Evolutionary conservation across 768 basidiomycete species (phyloP), one percentile per base, ranked within the genome.

Genomic region (Mycena amicta): DNA sequence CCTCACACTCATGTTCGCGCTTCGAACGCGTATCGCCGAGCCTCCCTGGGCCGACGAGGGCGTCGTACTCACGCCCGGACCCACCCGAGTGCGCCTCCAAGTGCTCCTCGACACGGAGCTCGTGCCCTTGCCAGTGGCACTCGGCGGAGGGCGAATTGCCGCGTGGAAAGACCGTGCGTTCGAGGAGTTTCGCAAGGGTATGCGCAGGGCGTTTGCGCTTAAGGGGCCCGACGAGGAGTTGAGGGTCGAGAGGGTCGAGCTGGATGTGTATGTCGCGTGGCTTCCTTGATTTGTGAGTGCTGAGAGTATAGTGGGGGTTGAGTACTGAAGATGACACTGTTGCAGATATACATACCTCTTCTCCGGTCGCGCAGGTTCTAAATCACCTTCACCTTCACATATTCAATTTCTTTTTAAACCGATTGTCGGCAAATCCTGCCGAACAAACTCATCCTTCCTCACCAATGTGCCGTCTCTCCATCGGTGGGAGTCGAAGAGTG

Each of bases 1-100:
- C 47, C 50, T 62, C 15, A 57, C 60, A 28, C 2, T 62, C 40
- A 4, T 50, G 1, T 62, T 55, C 29, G 40, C 20, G 4, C 39
- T 62, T 30, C 27, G 54, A 18, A 39, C 2, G 6, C 60, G 52
- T 20, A 23, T 62, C 23, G 8, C 15, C 20, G 60, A 62, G 25
- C 27, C 30, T 1, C 23, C 30, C 1, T 57, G 56, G 60, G 52
- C 53, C 3, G 45, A 8, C 22, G 43, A 45, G 8, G 8, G 22
- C 13, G 43, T 45, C 43, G 43, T 15, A n/a, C n/a, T n/a, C n/a
- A n/a, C 43, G 13, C 20, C 43, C 22, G n/a, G n/a, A n/a, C 22
- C 43, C 12, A 45, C 33, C 18, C 18, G 8, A 8, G 12, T 5
- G 25, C 22, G 26, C 40, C 23, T 6, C 37, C n/a, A 52, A 49